phyloP scores from a whole-genome alignment of 1,284 basidiomycete species.

The Boletus calvinii region DNA sequence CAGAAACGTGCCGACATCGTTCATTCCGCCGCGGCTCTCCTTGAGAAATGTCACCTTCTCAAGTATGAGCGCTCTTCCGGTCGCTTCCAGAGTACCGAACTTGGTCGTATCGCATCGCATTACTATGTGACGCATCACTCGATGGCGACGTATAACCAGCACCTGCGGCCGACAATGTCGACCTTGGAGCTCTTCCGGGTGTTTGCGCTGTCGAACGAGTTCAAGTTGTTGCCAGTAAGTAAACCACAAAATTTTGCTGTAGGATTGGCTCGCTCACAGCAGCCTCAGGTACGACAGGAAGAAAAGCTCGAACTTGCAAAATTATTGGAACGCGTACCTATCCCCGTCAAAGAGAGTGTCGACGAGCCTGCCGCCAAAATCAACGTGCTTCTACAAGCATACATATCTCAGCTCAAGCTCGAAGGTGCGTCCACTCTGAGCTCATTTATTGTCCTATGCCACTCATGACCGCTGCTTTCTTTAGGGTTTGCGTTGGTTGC shows the following conservation, averaged over 20 bases:
- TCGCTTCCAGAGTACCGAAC: slow-evolving; percentile 86
- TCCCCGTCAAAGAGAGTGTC: slow-evolving; percentile 95
- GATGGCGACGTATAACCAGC: slow-evolving; percentile 97
- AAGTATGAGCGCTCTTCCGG: slow-evolving; percentile 93
- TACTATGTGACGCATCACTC: slow-evolving; percentile 97
- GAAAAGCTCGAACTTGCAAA: slow-evolving; percentile 94
- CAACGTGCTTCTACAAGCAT: slow-evolving; percentile 94
- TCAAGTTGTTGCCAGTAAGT: slow-evolving; percentile 88
- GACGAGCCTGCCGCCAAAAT: slow-evolving; percentile 98
- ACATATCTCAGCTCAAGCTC: slow-evolving; percentile 92
- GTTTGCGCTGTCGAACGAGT: slow-evolving; percentile 96
- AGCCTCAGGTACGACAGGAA: slow-evolving; percentile 52
- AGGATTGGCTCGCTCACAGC: background rate
- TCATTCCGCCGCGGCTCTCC: slow-evolving; percentile 90
- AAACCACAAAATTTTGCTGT: background rate
- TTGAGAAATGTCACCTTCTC: slow-evolving; percentile 93
- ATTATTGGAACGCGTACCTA: slow-evolving; percentile 92
- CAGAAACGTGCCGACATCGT: slow-evolving; percentile 95
- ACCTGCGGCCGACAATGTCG: slow-evolving; percentile 85
- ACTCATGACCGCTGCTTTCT: background rate
- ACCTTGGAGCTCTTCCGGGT: slow-evolving; percentile 93
- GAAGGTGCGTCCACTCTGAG: slow-evolving; percentile 54
- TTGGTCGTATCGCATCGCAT: slow-evolving; percentile 94
- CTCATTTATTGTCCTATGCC: background rate
- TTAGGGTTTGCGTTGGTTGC: slow-evolving; percentile 91